Evolutionary conservation across 2,329 filamentous ascomycete genomes (phyloP), one percentile per base, ranked within the genome.

Genomic region (Stemphylium beticola): DNA sequence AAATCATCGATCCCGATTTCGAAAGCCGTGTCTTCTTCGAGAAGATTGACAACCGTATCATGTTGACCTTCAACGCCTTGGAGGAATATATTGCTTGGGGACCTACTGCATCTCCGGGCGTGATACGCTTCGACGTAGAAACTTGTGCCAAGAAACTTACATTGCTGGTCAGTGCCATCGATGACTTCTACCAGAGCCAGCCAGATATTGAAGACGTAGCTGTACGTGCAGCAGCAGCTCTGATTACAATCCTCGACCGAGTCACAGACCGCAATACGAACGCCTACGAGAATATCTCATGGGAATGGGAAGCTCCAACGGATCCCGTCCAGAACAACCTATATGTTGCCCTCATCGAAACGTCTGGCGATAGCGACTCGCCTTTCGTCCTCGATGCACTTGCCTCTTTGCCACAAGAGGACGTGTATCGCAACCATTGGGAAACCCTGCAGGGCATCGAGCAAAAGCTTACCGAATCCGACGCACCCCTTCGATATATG

Each of bases 1-100:
- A 60, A 14, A 66, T 72, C 31, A 67, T 75, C 24, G 64, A 69
- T 29, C 62, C 67, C 7, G 59, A 55, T n/a, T 76, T 75, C 45
- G 67, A 71, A 47, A 61, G 62, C n/a, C 60, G 66, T 4, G 66
- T 71, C 6, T 75, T 74, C 60, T 74, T 75, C 39, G 64, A 72
- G 17, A 75, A 75, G 49, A 66, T 75, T 38, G 66, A 70, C 17
- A 64, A 59, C 41, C 69, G 71, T 18, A 66, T 71, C 33, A 51
- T 53, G 18, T 57, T 58, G n/a, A 57, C 67, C 1, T 72, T 75
- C 58, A 59, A 62, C 12, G 67, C 63, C 4, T 43, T 75, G 43
- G 67, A 72, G 37, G 62, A 73, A 29, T 72, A 73, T 45, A 68
- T 73, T 18, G 53, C 51, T 8, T 49, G 66, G 32, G 71, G 71